phyloP scores from a whole-genome alignment of 2,329 filamentous ascomycete species.

The Teratosphaeriaceae sp. region DNA sequence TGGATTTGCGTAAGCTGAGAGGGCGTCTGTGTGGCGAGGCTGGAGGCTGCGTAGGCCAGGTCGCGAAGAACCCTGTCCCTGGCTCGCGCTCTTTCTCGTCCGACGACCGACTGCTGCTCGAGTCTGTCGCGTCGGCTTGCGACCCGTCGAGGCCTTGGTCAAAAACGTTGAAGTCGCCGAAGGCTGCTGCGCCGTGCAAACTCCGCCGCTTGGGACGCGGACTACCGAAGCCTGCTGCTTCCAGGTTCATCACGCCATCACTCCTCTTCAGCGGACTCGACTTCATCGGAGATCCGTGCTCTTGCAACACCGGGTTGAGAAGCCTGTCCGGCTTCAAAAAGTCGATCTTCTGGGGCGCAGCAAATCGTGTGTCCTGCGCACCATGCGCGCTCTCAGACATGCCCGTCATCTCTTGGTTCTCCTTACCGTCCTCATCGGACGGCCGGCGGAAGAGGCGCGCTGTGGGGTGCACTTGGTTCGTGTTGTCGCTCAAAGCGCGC shows the following conservation, averaged over 20 bases:
- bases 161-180: conserved; percentile 69
- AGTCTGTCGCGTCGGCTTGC: conserved; percentile 19
- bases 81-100: conserved; percentile 26
- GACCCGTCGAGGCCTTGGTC: conserved; percentile 45
- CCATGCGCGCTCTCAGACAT: conserved; percentile 15
- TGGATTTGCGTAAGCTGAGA: conserved; percentile 64
- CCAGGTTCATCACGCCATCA: conserved; percentile 82
- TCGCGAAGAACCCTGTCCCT: conserved; percentile 31
- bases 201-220: conserved; percentile 82
- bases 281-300: conserved; percentile 48
- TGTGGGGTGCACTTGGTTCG: conserved; percentile 64
- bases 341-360: conserved; percentile 43
- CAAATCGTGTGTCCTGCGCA: conserved; percentile 23
- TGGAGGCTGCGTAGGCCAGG: conserved; percentile 20
- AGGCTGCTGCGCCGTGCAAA: conserved; percentile 65
- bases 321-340: conserved; percentile 43
- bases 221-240: conserved; percentile 70
- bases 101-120: conserved; percentile 10
- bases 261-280: conserved; percentile 87
- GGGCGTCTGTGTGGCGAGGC: conserved; percentile 28
- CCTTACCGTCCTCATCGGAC: conserved; percentile 42
- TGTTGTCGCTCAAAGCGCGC: conserved; percentile 63
- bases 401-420: conserved; percentile 30
- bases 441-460: conserved; percentile 42
- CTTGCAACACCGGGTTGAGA: conserved; percentile 36